Percentiles rank a stretch among this genome's conserved stretches.
Evolutionary conservation across 805 yeast species (phyloP).

Genomic region (Candida tammaniensis): DNA sequence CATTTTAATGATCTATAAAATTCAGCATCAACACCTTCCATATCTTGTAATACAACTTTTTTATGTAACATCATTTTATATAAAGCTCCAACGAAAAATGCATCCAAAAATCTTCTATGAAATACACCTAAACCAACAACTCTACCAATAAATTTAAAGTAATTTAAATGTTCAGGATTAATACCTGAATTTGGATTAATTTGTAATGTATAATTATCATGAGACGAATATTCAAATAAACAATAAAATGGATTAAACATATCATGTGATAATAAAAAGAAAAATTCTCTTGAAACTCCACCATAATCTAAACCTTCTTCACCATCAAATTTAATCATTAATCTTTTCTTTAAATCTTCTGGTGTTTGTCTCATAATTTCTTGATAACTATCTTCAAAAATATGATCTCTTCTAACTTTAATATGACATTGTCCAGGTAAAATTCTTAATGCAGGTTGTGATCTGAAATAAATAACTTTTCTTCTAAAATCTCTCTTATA

Average conservation of each 20-base stretch:
- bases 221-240: slow-evolving; percentile 94
- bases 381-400: slow-evolving; percentile 96
- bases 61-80: slow-evolving; percentile 96
- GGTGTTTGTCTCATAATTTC: slow-evolving; percentile 99
- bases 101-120: slow-evolving; percentile 97
- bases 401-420: slow-evolving; percentile 93
- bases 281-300: slow-evolving; percentile 98
- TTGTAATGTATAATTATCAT: slow-evolving; percentile 96
- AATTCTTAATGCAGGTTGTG: slow-evolving; percentile 96
- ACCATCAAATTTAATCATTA: slow-evolving; percentile 98
- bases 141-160: slow-evolving; percentile 97
- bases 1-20: slow-evolving; percentile 92
- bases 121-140: slow-evolving; percentile 97
- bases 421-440: slow-evolving; percentile 98
- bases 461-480: slow-evolving; percentile 94
- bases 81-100: slow-evolving; percentile 96
- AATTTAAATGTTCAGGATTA: slow-evolving; percentile 96
- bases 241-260: slow-evolving; percentile 99
- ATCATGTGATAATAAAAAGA: slow-evolving; percentile 93
- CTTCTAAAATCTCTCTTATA: slow-evolving; percentile 98
- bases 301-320: slow-evolving; percentile 99
- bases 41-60: slow-evolving; percentile 91
- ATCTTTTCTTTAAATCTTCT: slow-evolving; percentile 93
- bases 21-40: slow-evolving; percentile 99
- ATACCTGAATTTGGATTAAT: slow-evolving; percentile 96